These are phyloP conservation scores for Aspergillus nomiae DNA, from an alignment of 2,329 filamentous ascomycete genomes.

Conservation along the genomic window DNA sequence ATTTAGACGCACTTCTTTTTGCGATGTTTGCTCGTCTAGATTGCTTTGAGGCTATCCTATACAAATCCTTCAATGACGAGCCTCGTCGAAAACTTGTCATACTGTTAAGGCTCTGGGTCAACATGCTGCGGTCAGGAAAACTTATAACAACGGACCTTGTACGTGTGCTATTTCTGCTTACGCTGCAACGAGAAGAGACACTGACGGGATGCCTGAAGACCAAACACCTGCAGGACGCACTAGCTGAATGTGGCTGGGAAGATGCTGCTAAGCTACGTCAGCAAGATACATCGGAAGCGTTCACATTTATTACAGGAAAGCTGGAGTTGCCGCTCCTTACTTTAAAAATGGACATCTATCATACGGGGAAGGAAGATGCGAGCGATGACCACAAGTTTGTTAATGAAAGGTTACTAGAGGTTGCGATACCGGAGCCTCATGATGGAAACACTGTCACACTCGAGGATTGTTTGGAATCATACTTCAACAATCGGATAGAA, in stretches of 20 bases:
- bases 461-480: constrained; percentile 88
- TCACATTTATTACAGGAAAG: constrained; percentile 89
- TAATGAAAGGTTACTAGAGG: constrained; percentile 85
- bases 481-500: constrained; percentile 93
- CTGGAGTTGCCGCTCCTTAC: constrained; percentile 85
- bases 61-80: constrained; percentile 74
- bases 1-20: constrained; percentile 86
- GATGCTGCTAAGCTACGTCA: constrained; percentile 77
- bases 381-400: constrained; percentile 92
- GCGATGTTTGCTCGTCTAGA: constrained; percentile 92
- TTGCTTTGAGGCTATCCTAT: constrained; percentile 90
- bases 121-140: constrained; percentile 81
- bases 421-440: constrained; percentile 73
- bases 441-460: constrained; percentile 73
- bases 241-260: constrained; percentile 85
- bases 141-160: constrained; percentile 85
- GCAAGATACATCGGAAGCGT: constrained; percentile 94
- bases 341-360: constrained; percentile 91
- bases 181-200: background rate
- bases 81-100: constrained; percentile 72
- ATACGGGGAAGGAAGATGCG: constrained; percentile 80
- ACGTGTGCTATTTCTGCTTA: constrained; percentile 20
- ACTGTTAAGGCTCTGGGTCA: constrained; percentile 86
- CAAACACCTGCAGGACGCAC: constrained; percentile 75
- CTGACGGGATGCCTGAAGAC: constrained; percentile 57